phyloP scores from a whole-genome alignment of 345 rosid genomes.

The Melastoma malabathricum region DNA sequence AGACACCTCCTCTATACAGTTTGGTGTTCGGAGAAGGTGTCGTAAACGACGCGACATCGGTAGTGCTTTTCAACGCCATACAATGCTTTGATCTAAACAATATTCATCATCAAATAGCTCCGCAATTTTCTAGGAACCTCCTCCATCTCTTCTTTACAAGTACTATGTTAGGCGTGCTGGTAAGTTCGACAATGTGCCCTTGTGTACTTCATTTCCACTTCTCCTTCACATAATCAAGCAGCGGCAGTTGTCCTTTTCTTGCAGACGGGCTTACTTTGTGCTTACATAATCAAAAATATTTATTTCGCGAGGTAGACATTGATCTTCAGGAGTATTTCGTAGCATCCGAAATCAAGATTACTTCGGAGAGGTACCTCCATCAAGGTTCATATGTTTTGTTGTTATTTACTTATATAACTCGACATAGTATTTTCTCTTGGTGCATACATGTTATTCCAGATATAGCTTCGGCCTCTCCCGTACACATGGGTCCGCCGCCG shows the following conservation, averaged over 20 bases:
- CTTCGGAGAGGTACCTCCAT: no score
- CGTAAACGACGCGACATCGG: slow-evolving; percentile 97
- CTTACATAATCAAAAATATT: no score
- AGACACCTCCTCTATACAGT: slow-evolving; percentile 95
- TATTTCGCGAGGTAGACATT: slow-evolving; percentile 64
- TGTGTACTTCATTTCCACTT: no score
- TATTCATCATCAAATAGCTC: slow-evolving; percentile 39
- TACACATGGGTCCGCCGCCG: no score
- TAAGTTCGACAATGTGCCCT: slow-evolving; percentile 22
- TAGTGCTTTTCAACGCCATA: slow-evolving; percentile 92
- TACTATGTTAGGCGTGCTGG: slow-evolving; percentile 71
- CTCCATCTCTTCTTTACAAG: slow-evolving; percentile 64
- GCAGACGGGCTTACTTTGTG: slow-evolving; percentile 85
- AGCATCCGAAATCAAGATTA: no score
- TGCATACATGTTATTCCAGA: no score
- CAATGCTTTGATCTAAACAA: slow-evolving; percentile 77
- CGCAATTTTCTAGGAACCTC: slow-evolving; percentile 63
- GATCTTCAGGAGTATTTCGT: slow-evolving; percentile 52
- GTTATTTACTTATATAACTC: no score
- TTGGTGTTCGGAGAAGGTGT: slow-evolving; percentile 98
- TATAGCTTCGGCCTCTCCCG: no score
- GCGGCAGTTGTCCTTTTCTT: slow-evolving; percentile 11
- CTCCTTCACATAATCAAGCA: neutral
- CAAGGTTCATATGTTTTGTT: no score
- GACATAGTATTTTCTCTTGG: no score